phyloP scores from a whole-genome alignment of 768 basidiomycete species.

The Boletellus ananiceps region DNA sequence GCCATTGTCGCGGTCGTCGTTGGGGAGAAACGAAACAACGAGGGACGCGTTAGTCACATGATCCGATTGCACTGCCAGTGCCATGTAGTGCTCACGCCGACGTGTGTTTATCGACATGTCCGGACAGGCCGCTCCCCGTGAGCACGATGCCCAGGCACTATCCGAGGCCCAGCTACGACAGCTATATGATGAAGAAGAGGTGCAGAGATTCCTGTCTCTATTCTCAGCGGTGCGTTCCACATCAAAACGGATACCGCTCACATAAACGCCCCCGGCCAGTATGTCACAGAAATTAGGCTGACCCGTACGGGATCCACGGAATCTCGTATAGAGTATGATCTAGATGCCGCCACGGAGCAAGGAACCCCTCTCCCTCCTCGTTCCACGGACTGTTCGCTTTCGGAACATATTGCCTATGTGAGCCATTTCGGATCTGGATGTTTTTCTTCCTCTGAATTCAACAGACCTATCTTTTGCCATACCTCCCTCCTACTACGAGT shows the following conservation, averaged over 20 bases:
- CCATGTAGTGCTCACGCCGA: too few relatives aligned
- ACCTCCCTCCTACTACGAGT: constrained; percentile 40
- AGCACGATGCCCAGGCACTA: constrained; percentile 27
- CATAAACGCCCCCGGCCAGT: constrained; percentile 31
- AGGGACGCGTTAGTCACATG: constrained; percentile 29
- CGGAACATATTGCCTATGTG: constrained; percentile 26
- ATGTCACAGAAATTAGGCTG: constrained; percentile 54
- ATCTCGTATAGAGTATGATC: background rate
- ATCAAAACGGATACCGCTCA: background rate
- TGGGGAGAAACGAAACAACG: constrained; percentile 12
- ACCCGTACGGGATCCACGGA: constrained; percentile 21
- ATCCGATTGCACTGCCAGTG: constrained; percentile 5
- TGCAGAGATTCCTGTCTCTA: constrained; percentile 53
- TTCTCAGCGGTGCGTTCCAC: constrained; percentile 52
- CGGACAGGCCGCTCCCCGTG: background rate
- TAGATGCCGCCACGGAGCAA: background rate
- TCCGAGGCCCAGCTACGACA: constrained; percentile 53
- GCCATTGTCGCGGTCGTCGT: constrained; percentile 9
- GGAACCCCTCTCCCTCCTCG: constrained; percentile 1
- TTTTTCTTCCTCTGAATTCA: constrained; percentile 9
- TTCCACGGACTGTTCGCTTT: constrained; percentile 18
- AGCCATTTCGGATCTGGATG: constrained; percentile 8
- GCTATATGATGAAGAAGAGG: constrained; percentile 60
- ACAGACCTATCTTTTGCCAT: constrained; percentile 42
- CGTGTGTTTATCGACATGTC: constrained; percentile 5